Base-by-base conservation (phyloP, 257 asterid species). In the Linaria vulgaris region DNA sequence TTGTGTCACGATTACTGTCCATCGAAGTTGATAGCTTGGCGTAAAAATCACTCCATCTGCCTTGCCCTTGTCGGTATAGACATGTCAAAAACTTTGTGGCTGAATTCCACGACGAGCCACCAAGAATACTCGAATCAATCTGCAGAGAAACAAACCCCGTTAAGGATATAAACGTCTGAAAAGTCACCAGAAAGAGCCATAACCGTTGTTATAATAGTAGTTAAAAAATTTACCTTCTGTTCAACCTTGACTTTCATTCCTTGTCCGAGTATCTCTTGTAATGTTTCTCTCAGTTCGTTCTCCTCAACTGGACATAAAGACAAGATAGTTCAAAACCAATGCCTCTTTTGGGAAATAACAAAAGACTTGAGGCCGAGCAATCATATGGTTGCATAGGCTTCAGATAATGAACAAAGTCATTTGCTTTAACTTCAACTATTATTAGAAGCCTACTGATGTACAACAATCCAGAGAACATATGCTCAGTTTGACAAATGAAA, bases 41-140 rank as follows among this genome's bases (percentile, higher is more conserved):
- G 91, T 49, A 90, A 80, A 88, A 90, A 88, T 56, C 92, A 82
- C 81, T 94, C 99, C 99, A 94, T 94, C 94, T 90, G 97, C 70
- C 83, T 88, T 17, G 97, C 97, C 82, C 96, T 67, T 3, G 95
- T 85, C 94, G 45, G 85, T 67, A 90, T 90, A 17, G 99, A 90
- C 96, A 94, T 85, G 85, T 94, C 97, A 37, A 90, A 86, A 15
- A 94, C 92, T 67, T 87, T 90, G 48, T 85, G 91, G 0, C 74
- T 69, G 39, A 87, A 87, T 74, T 87, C 99, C 59, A 92, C 88
- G 56, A 92, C 80, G 15, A 92, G 58, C 99, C 97, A 55, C 99
- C 99, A 24, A 94, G 95, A 81, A 94, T 94, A 80, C 74, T 90
- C 47, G 95, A 86, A 72, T 94, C 95, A 75, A 85, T 80, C 97